Evolutionary conservation across 257 asterid genomes (phyloP).

Genomic region (Solanum infundibuliforme): DNA sequence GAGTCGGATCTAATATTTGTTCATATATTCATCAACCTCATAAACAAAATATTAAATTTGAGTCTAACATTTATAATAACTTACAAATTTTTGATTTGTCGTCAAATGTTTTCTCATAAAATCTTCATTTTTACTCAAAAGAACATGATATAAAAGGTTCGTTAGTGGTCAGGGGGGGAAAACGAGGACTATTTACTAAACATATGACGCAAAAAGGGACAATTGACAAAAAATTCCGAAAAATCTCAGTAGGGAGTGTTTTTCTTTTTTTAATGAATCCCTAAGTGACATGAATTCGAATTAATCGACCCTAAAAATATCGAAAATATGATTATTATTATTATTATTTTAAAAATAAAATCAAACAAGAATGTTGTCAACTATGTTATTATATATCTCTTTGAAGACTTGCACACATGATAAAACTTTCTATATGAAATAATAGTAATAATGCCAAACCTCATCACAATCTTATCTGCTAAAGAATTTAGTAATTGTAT

Average conservation of each 20-base stretch:
- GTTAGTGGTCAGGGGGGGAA: accelerated
- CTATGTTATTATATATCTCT: not conserved
- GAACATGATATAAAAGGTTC: not conserved
- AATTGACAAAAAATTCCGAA: not conserved
- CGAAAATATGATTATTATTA: not conserved
- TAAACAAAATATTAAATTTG: not conserved
- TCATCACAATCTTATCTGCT: not conserved
- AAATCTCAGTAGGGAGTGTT: not conserved
- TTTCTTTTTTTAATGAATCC: not conserved
- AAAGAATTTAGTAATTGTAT: not conserved
- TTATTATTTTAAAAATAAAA: not conserved
- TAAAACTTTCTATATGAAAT: not conserved
- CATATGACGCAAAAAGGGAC: not conserved
- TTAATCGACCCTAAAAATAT: not conserved
- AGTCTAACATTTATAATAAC: not conserved
- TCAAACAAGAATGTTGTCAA: not conserved
- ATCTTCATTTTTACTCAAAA: not conserved
- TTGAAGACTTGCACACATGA: not conserved
- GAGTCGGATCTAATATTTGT: not conserved
- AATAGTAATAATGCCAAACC: not conserved
- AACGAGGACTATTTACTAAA: not conserved
- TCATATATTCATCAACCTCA: not conserved
- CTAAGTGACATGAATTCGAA: accelerated
- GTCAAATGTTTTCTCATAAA: not conserved
- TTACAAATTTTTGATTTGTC: not conserved